Evolutionary conservation across 2,329 filamentous ascomycete species (phyloP), one percentile per base, ranked within the genome.

Genomic region (Dactylellina leptospora): DNA sequence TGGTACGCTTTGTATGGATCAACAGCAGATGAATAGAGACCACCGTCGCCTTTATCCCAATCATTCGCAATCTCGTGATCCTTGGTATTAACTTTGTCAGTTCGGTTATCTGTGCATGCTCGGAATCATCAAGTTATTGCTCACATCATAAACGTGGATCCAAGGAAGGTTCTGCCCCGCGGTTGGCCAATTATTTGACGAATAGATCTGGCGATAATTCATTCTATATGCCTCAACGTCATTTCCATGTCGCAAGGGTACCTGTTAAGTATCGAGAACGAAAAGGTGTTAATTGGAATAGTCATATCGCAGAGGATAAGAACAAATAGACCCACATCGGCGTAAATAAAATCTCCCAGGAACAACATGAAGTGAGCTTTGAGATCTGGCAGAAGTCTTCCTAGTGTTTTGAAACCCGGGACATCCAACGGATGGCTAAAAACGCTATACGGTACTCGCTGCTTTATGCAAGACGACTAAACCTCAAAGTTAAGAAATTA

Each of bases 21-120:
- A 45, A 90, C 86, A 3, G 93, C 93, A 0, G 89, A 86, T 1
- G 84, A 80, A 78, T 93, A 97, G 0, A 96, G 85, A 4, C 91
- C 90, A 0, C 91, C 92, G 11, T 86, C 89, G 78, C 93, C 95
- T 16, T 85, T 84, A 70, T 89, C 87, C 92, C 93, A 97, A 80
- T 97, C 95, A 76, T 99, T 97, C 3, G 86, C 86, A 73, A 99
- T 97, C 78, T 99, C 95, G 77, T 99, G 95, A 78, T 99, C 95
- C 68, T 72, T 30, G 5, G 16, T 6, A 13, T 5, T 8, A 13
- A 25, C 11, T 16, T 4, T 36, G 27, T 63, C 22, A 54, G 27
- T 23, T 1, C 42, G 28, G n/a, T 18, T 1, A 23, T 5, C 10
- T 33, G 28, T 23, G 4, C 2, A 18, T 2, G 8, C n/a, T 42